These are phyloP conservation scores for Panaeolus cyanescens DNA, from an alignment of 768 basidiomycete genomes.

Conservation along the genomic window DNA sequence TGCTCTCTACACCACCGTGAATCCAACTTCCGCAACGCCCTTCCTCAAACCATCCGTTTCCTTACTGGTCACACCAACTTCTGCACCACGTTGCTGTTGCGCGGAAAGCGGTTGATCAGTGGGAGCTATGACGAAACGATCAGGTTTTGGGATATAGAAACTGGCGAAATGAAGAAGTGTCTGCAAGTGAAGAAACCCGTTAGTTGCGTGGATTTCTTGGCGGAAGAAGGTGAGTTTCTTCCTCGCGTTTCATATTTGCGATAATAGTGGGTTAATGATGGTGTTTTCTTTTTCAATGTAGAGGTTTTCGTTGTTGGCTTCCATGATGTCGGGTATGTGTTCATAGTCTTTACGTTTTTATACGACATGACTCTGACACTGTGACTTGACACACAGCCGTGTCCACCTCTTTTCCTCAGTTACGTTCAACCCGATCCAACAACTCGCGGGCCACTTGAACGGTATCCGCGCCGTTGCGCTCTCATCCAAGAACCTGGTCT, in stretches of 20 bases:
- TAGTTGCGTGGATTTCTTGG: slow-evolving; percentile 85
- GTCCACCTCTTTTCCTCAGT: slow-evolving; percentile 88
- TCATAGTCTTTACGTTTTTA: background rate
- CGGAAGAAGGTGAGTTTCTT: slow-evolving; percentile 63
- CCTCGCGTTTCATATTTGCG: background rate
- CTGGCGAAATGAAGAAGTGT: slow-evolving; percentile 67
- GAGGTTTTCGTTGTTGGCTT: slow-evolving; percentile 93
- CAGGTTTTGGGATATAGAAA: slow-evolving; percentile 85
- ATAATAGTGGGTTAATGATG: background rate
- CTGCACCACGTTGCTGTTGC: slow-evolving; percentile 68
- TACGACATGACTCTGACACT: background rate
- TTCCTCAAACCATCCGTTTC: slow-evolving; percentile 78
- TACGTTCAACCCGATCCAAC: slow-evolving; percentile 82
- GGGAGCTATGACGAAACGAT: slow-evolving; percentile 94
- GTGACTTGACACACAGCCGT: slow-evolving; percentile 46
- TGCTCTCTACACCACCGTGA: slow-evolving; percentile 84
- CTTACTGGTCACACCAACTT: slow-evolving; percentile 86
- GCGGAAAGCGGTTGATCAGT: slow-evolving; percentile 82
- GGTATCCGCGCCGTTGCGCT: slow-evolving; percentile 90
- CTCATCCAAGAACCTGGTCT: slow-evolving; percentile 82
- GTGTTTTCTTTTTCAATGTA: slow-evolving; percentile 22
- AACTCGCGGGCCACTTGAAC: slow-evolving; percentile 83
- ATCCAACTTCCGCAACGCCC: slow-evolving; percentile 74
- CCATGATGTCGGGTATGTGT: slow-evolving; percentile 82
- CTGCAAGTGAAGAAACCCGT: slow-evolving; percentile 87